Conservation (phyloP, 2,329 filamentous ascomycete species). For the Nigrospora oryzae region DNA sequence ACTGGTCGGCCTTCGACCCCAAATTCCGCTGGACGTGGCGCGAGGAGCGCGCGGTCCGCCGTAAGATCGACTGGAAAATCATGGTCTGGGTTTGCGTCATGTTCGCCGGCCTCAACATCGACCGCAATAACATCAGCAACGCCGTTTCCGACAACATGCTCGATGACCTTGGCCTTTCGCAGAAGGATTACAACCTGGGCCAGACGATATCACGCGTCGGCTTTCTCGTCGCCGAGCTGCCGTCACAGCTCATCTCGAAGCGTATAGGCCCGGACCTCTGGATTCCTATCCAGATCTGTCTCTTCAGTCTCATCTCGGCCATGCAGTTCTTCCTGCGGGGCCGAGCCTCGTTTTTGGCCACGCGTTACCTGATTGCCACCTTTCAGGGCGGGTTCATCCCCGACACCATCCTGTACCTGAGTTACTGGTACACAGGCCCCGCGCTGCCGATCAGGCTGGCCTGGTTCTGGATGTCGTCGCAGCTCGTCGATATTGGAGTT, state of each 20-base stretch:
- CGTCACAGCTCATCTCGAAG: slow-evolving; percentile 53
- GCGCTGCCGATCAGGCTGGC: slow-evolving; percentile 29
- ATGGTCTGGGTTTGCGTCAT: slow-evolving; percentile 41
- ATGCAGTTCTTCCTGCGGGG: slow-evolving; percentile 16
- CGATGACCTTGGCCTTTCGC: slow-evolving; percentile 35
- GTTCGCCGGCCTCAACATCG: slow-evolving; percentile 54
- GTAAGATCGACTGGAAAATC: slow-evolving; percentile 33
- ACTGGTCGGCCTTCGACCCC: slow-evolving; percentile 46
- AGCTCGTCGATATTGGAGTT: slow-evolving; percentile 21
- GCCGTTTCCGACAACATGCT: slow-evolving; percentile 55
- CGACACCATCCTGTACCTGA: slow-evolving; percentile 22
- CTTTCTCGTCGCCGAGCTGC: slow-evolving; percentile 50
- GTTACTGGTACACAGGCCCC: slow-evolving; percentile 23
- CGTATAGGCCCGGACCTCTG: slow-evolving; percentile 26
- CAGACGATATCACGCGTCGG: slow-evolving; percentile 45
- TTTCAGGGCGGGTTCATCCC: slow-evolving; percentile 23
- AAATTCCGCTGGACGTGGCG: slow-evolving; percentile 40
- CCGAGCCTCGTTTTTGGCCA: slow-evolving; percentile 8
- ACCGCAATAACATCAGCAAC: slow-evolving; percentile 50
- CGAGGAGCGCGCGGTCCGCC: slow-evolving; percentile 43
- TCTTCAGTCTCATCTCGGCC: slow-evolving; percentile 20
- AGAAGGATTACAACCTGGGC: slow-evolving; percentile 45
- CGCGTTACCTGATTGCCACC: neutral
- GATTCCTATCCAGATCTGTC: slow-evolving; percentile 21
- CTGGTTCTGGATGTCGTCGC: slow-evolving; percentile 28